These are phyloP conservation scores for Phialocephala sp. DNA, from an alignment of 2,329 filamentous ascomycete genomes.

Conservation along the genomic window DNA sequence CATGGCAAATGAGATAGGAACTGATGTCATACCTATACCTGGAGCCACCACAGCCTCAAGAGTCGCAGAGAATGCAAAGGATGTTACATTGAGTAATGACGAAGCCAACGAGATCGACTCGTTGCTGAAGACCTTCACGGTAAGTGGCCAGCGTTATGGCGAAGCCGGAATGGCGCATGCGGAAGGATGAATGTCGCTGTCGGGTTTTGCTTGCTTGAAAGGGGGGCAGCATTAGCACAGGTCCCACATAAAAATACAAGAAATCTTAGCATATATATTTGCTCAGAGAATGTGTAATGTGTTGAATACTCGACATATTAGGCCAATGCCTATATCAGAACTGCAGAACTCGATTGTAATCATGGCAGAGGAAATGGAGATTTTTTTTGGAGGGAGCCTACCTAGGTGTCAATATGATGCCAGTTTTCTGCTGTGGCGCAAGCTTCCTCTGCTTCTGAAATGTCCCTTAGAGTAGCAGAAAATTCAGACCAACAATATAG, in stretches of 20 bases:
- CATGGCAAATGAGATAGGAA: conserved; percentile 39
- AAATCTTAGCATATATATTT: conserved; percentile 19
- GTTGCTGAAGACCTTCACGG: conserved; percentile 54
- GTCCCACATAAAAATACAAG: neutral
- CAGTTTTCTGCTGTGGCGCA: too few relatives aligned
- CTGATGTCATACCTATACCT: conserved; percentile 67
- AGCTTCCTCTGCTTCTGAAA: too few relatives aligned
- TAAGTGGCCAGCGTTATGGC: conserved; percentile 56
- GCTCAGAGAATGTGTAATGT: conserved; percentile 42
- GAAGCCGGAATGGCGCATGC: conserved; percentile 19
- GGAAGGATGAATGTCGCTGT: conserved; percentile 9
- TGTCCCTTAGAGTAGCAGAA: too few relatives aligned
- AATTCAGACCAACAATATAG: too few relatives aligned
- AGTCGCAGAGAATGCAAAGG: conserved; percentile 64
- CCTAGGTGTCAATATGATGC: neutral
- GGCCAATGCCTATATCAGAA: conserved; percentile 16
- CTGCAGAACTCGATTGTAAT: conserved; percentile 26
- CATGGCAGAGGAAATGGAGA: conserved; percentile 11
- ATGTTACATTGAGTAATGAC: conserved; percentile 54
- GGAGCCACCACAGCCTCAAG: conserved; percentile 63
- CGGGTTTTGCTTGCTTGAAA: conserved; percentile 13
- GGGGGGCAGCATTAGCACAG: conserved; percentile 18
- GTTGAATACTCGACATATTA: conserved; percentile 37
- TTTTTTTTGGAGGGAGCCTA: conserved; percentile 18
- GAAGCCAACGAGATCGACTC: conserved; percentile 58